Percentiles rank a stretch among this genome's conserved stretches.
These are phyloP conservation scores for Chamaecyparis obtusa DNA, from an alignment of 75 land plant species.

Conservation along the genomic window DNA sequence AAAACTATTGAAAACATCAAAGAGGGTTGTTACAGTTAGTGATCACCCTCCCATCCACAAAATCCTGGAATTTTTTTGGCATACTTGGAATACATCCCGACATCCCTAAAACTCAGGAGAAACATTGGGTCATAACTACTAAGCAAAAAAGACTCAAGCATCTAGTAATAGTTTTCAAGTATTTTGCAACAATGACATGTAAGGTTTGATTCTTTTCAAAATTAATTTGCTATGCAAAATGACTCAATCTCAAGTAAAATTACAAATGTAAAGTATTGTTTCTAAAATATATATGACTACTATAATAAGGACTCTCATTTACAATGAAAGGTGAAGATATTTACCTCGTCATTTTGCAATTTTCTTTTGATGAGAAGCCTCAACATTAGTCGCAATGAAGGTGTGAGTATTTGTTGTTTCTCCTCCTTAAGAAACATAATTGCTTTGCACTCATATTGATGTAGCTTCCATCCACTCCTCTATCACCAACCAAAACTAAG, in stretches of 20 bases:
- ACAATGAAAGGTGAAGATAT: background rate
- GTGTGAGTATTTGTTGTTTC: slow-evolving; percentile 23
- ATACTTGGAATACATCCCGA: too few species aligned
- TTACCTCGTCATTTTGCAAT: slow-evolving; percentile 30
- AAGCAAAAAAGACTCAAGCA: background rate
- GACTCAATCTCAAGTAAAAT: background rate
- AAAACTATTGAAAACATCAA: too few species aligned
- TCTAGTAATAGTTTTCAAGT: background rate
- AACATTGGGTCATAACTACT: background rate
- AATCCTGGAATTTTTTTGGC: background rate
- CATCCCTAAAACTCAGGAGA: too few species aligned
- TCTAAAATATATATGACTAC: background rate
- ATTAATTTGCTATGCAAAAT: background rate
- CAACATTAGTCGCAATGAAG: slow-evolving; percentile 31
- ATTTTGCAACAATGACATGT: background rate
- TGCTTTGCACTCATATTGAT: slow-evolving; percentile 26
- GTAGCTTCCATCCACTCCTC: slow-evolving; percentile 25
- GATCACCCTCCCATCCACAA: background rate
- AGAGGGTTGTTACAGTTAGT: too few species aligned
- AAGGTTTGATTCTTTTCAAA: background rate
- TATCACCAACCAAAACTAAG: slow-evolving; percentile 13
- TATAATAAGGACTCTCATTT: background rate
- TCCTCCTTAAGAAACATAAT: slow-evolving; percentile 19
- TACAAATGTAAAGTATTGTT: background rate
- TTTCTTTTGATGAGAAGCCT: slow-evolving; percentile 31